These are phyloP conservation scores for Cylindrotheca closterium DNA, from an alignment of 108 stramenopile species.

Conservation along the genomic window DNA sequence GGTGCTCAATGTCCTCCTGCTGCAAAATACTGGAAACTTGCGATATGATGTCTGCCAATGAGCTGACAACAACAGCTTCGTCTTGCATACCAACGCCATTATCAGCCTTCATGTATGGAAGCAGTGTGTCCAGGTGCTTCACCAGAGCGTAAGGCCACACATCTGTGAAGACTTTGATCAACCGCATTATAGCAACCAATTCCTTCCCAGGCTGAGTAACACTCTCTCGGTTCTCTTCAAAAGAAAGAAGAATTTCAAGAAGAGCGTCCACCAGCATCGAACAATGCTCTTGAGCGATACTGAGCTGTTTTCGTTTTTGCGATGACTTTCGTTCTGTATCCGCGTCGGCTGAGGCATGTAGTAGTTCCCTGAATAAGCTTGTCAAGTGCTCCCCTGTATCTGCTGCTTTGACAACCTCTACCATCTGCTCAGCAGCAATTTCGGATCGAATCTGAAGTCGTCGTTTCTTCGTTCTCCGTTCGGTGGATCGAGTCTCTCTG, in stretches of 20 bases:
- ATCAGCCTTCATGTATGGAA: slow-evolving; percentile 92
- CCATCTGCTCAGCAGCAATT: slow-evolving; percentile 86
- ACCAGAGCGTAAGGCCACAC: slow-evolving; percentile 69
- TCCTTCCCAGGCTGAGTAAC: slow-evolving; percentile 43
- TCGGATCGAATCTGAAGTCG: slow-evolving; percentile 30
- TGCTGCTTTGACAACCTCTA: slow-evolving; percentile 83
- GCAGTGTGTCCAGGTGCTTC: slow-evolving; percentile 79
- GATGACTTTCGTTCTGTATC: slow-evolving; percentile 75
- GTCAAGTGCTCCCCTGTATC: slow-evolving; percentile 70
- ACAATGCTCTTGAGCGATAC: slow-evolving; percentile 51
- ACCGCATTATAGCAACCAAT: slow-evolving; percentile 77
- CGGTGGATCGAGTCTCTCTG: slow-evolving; percentile 29
- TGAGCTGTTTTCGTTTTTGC: slow-evolving; percentile 52
- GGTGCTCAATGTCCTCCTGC: slow-evolving; percentile 37
- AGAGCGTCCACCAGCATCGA: slow-evolving; percentile 64
- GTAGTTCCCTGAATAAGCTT: slow-evolving; percentile 70
- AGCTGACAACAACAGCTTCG: slow-evolving; percentile 66
- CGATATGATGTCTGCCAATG: slow-evolving; percentile 63
- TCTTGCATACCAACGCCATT: slow-evolving; percentile 62
- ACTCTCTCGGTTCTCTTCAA: slow-evolving; percentile 71
- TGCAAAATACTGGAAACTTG: slow-evolving; percentile 43
- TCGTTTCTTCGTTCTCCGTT: slow-evolving; percentile 18
- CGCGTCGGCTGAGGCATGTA: slow-evolving; percentile 69
- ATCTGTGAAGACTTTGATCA: slow-evolving; percentile 79
- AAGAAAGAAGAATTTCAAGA: slow-evolving; percentile 72